phyloP scores from a whole-genome alignment of 306 rosid species.

The Cucumis hystrix region DNA sequence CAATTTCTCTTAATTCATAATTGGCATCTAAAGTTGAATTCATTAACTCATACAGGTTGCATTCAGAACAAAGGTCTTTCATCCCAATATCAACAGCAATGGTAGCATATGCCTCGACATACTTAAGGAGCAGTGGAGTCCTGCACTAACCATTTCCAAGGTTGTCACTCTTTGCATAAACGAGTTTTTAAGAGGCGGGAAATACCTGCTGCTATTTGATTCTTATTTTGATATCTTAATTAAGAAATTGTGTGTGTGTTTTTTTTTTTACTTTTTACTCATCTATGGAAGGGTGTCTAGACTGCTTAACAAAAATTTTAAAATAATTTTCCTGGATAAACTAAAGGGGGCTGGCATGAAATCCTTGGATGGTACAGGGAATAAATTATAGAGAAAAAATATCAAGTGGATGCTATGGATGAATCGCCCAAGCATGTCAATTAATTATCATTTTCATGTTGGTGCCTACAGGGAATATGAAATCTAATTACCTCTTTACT shows the following conservation, averaged over 20 bases:
- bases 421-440: neutral
- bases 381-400: neutral
- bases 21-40: neutral
- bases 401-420: neutral
- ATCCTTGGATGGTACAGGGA: neutral
- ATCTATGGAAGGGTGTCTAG: neutral
- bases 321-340: neutral
- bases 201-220: neutral
- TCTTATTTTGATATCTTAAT: neutral
- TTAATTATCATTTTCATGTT: neutral
- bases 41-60: conserved; percentile 35
- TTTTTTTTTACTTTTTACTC: neutral
- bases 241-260: neutral
- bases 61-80: conserved; percentile 60
- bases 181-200: neutral
- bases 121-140: conserved; percentile 73
- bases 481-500: neutral
- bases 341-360: neutral
- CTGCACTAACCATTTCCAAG: conserved; percentile 68
- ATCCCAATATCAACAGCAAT: conserved; percentile 62
- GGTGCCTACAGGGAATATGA: neutral
- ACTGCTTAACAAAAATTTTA: neutral
- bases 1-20: neutral
- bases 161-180: conserved; percentile 14
- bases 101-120: conserved; percentile 78